Evolutionary conservation across 169 alveolate genomes (phyloP).

Genomic region (Eimeria sp.): DNA sequence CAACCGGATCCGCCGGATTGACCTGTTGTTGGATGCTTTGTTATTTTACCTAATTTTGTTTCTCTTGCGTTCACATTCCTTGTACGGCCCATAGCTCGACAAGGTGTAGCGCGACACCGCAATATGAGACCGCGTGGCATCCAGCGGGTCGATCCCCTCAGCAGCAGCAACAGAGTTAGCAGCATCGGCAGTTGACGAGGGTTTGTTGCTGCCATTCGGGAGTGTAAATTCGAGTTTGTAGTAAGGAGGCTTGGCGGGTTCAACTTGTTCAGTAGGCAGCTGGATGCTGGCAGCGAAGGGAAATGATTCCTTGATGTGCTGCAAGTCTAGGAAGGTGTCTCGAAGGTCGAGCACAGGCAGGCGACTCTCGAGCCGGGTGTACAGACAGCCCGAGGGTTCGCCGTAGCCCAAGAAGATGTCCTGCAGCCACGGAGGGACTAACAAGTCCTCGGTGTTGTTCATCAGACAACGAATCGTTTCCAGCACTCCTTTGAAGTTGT

Average conservation of each 20-base stretch:
- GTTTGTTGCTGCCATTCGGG: not conserved
- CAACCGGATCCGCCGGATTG: not conserved
- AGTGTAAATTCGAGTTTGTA: not conserved
- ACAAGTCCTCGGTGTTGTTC: conserved; percentile 88
- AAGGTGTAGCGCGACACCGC: conserved; percentile 7
- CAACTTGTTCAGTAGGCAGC: conserved; percentile 51
- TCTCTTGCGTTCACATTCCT: conserved; percentile 33
- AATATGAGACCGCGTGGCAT: not conserved
- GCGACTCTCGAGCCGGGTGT: conserved; percentile 84
- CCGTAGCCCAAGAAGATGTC: conserved; percentile 92
- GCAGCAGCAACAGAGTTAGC: not conserved
- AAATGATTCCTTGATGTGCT: conserved; percentile 83
- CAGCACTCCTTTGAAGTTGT: conserved; percentile 94
- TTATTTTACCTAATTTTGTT: conserved; percentile 34
- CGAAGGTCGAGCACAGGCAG: conserved; percentile 81
- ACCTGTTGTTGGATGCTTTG: not conserved
- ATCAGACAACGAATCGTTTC: conserved; percentile 91
- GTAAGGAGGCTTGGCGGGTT: not conserved
- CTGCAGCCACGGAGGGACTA: conserved; percentile 90
- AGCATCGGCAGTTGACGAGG: too few relatives aligned
- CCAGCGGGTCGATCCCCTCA: not conserved
- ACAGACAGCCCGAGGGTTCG: conserved; percentile 86
- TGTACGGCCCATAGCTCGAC: conserved; percentile 68
- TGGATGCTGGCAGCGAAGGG: conserved; percentile 77
- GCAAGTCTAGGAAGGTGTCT: conserved; percentile 82